Conservation (phyloP, 768 basidiomycete genomes). For the Pisolithus orientalis region DNA sequence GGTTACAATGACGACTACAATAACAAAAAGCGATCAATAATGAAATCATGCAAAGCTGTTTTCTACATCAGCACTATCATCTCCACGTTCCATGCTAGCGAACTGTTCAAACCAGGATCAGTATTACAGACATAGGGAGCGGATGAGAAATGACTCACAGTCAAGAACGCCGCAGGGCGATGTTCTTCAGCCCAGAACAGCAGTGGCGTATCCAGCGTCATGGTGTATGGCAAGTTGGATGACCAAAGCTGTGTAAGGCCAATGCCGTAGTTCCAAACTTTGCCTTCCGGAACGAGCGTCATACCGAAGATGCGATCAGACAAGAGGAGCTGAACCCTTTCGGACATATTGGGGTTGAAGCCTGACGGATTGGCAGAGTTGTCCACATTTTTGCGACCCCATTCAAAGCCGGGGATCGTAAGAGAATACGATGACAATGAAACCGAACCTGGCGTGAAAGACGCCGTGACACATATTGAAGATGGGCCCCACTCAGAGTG, state of each 20-base stretch:
- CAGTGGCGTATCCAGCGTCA: constrained; percentile 88
- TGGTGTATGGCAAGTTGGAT: constrained; percentile 70
- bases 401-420: constrained; percentile 91
- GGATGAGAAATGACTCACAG: constrained; percentile 42
- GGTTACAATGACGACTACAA: constrained; percentile 10
- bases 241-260: constrained; percentile 91
- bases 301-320: constrained; percentile 96
- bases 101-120: constrained; percentile 45
- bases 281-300: constrained; percentile 90
- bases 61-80: constrained; percentile 94
- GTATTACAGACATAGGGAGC: not conserved
- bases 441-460: constrained; percentile 97
- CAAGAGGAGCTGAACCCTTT: constrained; percentile 85
- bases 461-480: constrained; percentile 88
- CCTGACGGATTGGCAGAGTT: constrained; percentile 81
- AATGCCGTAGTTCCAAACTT: constrained; percentile 95
- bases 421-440: constrained; percentile 91
- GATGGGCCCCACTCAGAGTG: constrained; percentile 94
- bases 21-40: constrained; percentile 6
- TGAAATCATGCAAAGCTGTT: constrained; percentile 76
- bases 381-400: constrained; percentile 92
- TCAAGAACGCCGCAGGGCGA: constrained; percentile 89
- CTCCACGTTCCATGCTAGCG: constrained; percentile 82
- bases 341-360: constrained; percentile 99
- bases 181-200: constrained; percentile 97